These are phyloP conservation scores for Ilex asprella DNA, from an alignment of 257 asterid species.

Conservation along the genomic window DNA sequence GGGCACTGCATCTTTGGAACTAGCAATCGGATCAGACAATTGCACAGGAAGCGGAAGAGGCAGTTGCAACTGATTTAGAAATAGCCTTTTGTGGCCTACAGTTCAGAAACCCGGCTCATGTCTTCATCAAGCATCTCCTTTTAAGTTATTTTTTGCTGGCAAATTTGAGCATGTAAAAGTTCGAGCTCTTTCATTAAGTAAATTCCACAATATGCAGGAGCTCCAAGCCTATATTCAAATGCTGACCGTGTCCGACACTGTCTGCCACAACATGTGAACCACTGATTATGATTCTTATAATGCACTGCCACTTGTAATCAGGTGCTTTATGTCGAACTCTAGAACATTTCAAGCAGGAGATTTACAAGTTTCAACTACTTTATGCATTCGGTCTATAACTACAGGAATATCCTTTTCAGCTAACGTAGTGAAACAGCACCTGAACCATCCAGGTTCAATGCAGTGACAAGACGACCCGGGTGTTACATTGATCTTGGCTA, in stretches of 20 bases:
- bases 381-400: slow-evolving; percentile 58
- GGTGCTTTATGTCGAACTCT: too few species aligned
- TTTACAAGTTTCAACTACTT: slow-evolving; percentile 63
- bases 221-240: too few species aligned
- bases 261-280: background rate
- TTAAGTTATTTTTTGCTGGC: background rate
- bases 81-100: background rate
- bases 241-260: background rate
- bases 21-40: slow-evolving; percentile 31
- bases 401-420: slow-evolving; percentile 53
- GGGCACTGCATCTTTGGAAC: slow-evolving; percentile 50
- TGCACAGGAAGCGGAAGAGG: slow-evolving; percentile 55
- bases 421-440: slow-evolving; percentile 75
- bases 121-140: background rate
- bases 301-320: background rate
- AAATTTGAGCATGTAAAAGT: background rate
- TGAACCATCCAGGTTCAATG: slow-evolving; percentile 96
- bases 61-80: slow-evolving; percentile 52
- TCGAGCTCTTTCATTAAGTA: background rate
- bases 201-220: too few species aligned
- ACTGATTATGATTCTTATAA: background rate
- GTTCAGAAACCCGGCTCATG: slow-evolving; percentile 7
- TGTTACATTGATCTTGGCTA: slow-evolving; percentile 68
- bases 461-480: slow-evolving; percentile 98
- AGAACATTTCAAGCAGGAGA: slow-evolving; percentile 39